A percentile compares a stretch with the other conserved stretches of the same genome.
These are phyloP conservation scores for Nicotiana paniculata DNA, from an alignment of 257 asterid genomes.

Conservation along the genomic window DNA sequence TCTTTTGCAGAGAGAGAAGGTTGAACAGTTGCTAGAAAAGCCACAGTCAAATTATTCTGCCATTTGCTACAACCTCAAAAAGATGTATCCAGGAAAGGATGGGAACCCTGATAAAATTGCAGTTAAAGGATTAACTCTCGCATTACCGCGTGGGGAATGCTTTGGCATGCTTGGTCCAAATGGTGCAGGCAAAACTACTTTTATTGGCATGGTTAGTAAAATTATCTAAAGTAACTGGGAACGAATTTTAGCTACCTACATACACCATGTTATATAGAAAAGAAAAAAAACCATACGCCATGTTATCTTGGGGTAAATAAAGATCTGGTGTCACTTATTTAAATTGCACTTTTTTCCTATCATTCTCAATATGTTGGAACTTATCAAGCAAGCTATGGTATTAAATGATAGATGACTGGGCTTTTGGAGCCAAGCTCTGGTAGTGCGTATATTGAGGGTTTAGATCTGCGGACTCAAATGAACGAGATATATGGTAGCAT, in stretches of 20 bases:
- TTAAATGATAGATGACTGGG: conserved; percentile 73
- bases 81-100: conserved; percentile 33
- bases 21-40: conserved; percentile 22
- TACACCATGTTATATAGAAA: not conserved
- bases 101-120: conserved; percentile 41
- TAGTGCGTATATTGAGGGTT: conserved; percentile 68
- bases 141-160: conserved; percentile 35
- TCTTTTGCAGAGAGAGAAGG: conserved; percentile 23
- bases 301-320: not conserved
- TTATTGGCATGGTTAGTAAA: conserved; percentile 15
- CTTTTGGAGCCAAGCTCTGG: conserved; percentile 89
- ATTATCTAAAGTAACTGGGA: not conserved
- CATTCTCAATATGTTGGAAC: not conserved
- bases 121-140: conserved; percentile 33
- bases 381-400: not conserved
- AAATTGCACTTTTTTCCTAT: not conserved
- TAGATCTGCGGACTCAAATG: conserved; percentile 69
- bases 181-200: conserved; percentile 29
- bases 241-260: not conserved
- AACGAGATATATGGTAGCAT: conserved; percentile 78
- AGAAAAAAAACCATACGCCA: not conserved
- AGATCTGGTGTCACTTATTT: not conserved
- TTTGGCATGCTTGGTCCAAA: conserved; percentile 48
- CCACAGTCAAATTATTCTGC: conserved; percentile 20
- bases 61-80: conserved; percentile 27